These are phyloP conservation scores for Kluyveromyces sp. DNA, from an alignment of 1,139 yeast genomes.

Conservation along the genomic window DNA sequence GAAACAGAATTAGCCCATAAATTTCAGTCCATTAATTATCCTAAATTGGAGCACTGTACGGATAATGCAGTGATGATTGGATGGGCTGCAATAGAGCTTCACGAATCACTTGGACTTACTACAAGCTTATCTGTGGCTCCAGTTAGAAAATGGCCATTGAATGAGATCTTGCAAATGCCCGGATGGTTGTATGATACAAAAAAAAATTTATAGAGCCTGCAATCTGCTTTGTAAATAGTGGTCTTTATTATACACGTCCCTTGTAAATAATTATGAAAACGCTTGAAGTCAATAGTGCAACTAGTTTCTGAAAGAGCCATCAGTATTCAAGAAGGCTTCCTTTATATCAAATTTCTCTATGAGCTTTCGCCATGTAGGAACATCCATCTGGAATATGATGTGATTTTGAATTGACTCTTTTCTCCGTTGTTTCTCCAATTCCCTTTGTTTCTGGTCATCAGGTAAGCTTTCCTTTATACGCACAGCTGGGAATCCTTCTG, in stretches of 20 bases:
- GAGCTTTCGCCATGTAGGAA: conserved; percentile 53
- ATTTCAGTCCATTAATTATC: conserved; percentile 46
- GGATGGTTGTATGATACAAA: conserved; percentile 38
- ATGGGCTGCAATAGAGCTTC: conserved; percentile 88
- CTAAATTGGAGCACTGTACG: conserved; percentile 69
- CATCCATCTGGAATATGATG: conserved; percentile 64
- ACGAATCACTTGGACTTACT: conserved; percentile 42
- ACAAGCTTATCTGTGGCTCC: conserved; percentile 52
- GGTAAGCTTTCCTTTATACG: conserved; percentile 26
- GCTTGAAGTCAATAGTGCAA: too few species aligned
- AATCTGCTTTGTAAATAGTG: too few species aligned
- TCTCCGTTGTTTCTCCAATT: conserved; percentile 27
- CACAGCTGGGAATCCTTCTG: conserved; percentile 44
- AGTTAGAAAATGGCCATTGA: conserved; percentile 68
- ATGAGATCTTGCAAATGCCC: conserved; percentile 38
- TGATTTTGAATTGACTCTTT: conserved; percentile 39
- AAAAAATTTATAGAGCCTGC: too few species aligned
- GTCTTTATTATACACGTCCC: neutral
- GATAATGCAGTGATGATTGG: conserved; percentile 98
- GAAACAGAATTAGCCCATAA: conserved; percentile 29
- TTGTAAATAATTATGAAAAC: neutral
- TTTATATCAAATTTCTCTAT: conserved; percentile 45
- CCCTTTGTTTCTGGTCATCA: conserved; percentile 18
- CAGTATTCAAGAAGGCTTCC: conserved; percentile 37
- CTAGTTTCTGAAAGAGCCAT: neutral